A percentile compares a stretch with the other conserved stretches of the same genome.
Evolutionary conservation across 2,329 filamentous ascomycete genomes (phyloP).

Genomic region (Dothistroma septosporum): DNA sequence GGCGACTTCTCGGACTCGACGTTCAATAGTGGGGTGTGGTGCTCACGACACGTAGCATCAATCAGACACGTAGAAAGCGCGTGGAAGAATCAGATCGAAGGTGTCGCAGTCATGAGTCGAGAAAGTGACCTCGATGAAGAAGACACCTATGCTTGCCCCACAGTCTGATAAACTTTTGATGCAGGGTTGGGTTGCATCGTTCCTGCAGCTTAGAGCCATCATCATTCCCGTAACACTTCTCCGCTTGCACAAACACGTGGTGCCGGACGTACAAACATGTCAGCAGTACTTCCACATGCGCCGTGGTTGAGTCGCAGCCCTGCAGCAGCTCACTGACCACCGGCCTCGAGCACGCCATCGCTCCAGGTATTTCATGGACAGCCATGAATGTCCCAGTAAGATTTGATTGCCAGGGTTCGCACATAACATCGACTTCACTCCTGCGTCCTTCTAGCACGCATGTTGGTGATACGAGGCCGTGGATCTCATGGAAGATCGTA

Average conservation of each 20-base stretch:
- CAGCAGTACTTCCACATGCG: background rate
- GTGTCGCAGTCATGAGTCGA: background rate
- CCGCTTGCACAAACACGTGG: background rate
- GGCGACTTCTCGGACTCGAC: slow-evolving; percentile 1
- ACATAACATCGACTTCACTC: too few species aligned
- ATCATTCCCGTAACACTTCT: background rate
- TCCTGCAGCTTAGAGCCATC: background rate
- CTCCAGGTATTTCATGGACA: background rate
- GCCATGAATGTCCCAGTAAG: background rate
- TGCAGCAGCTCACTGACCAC: background rate
- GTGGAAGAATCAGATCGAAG: background rate
- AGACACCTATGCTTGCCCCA: background rate
- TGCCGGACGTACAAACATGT: background rate
- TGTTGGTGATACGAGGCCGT: too few species aligned
- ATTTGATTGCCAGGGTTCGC: background rate
- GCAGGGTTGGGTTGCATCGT: background rate
- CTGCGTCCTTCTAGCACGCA: too few species aligned
- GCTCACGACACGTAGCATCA: slow-evolving; percentile 2
- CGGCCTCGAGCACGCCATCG: background rate
- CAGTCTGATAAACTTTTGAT: background rate
- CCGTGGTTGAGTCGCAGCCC: too few species aligned
- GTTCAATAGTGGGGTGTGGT: background rate
- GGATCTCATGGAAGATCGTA: too few species aligned
- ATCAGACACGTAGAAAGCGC: background rate
- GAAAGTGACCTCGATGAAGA: background rate